phyloP scores from a whole-genome alignment of 176 grass and related monocot species.

The Aegilops speltoides region DNA sequence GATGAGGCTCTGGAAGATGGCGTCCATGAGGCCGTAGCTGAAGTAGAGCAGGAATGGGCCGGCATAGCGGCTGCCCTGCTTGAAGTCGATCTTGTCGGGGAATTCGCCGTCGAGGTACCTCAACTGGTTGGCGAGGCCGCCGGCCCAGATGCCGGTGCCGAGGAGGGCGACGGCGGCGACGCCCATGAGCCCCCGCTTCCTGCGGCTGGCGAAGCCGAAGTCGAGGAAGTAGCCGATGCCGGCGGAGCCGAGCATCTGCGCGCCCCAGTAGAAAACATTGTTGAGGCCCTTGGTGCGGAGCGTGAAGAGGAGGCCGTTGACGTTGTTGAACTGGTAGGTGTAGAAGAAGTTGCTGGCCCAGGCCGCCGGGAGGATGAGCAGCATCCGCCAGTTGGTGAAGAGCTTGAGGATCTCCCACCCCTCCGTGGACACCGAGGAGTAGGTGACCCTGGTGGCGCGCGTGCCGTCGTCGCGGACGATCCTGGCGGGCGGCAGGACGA shows the following conservation, averaged over 20 bases:
- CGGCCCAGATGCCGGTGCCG: constrained; percentile 83
- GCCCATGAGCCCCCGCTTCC: constrained; percentile 52
- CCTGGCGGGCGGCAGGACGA: constrained; percentile 44
- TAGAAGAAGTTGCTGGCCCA: constrained; percentile 99
- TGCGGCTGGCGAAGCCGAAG: constrained; percentile 65
- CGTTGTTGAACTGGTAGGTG: constrained; percentile 98
- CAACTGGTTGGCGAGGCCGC: constrained; percentile 70
- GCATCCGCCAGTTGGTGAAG: constrained; percentile 85
- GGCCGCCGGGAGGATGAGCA: constrained; percentile 71
- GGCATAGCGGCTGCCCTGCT: constrained; percentile 34
- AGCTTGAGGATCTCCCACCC: constrained; percentile 51
- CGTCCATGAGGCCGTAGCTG: constrained; percentile 81
- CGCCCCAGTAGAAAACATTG: constrained; percentile 97
- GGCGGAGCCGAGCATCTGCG: constrained; percentile 83
- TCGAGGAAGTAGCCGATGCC: constrained; percentile 75
- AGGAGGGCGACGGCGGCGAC: constrained; percentile 46
- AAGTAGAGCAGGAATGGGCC: constrained; percentile 86
- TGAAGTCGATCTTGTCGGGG: constrained; percentile 62
- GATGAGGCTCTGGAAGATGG: constrained; percentile 95
- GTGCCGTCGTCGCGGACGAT: constrained; percentile 85
- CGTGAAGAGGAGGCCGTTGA: constrained; percentile 74
- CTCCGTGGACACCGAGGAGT: constrained; percentile 54
- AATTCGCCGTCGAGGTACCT: constrained; percentile 9
- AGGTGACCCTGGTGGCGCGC: constrained; percentile 41
- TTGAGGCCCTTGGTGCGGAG: constrained; percentile 81